Percentiles rank a stretch among this genome's conserved stretches.
Evolutionary conservation across 2,329 filamentous ascomycete genomes (phyloP).

Genomic region (Davidsoniella eucalypti): DNA sequence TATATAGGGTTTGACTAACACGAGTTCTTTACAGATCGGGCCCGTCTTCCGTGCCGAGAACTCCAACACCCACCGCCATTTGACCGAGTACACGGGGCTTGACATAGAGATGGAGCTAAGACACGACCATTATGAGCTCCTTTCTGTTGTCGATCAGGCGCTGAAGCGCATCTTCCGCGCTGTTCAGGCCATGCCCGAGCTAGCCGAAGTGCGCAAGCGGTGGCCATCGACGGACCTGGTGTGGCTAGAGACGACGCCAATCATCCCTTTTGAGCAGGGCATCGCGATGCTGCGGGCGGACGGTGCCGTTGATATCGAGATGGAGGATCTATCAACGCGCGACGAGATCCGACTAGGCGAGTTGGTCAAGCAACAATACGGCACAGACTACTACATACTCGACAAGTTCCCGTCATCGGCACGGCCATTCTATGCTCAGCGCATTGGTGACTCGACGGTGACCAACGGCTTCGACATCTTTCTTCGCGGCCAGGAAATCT

Average conservation of each 20-base stretch:
- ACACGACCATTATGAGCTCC: conserved; percentile 75
- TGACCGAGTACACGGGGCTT: conserved; percentile 87
- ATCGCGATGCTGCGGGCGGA: conserved; percentile 72
- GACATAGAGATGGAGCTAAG: conserved; percentile 89
- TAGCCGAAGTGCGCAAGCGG: conserved; percentile 64
- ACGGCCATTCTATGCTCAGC: conserved; percentile 83
- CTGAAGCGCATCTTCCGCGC: conserved; percentile 53
- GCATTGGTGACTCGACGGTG: conserved; percentile 52
- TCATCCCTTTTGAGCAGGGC: conserved; percentile 65
- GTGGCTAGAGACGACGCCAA: conserved; percentile 71
- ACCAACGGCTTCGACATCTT: conserved; percentile 96
- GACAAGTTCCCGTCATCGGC: conserved; percentile 82
- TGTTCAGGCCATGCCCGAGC: conserved; percentile 39
- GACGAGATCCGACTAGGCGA: conserved; percentile 77
- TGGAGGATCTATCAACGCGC: conserved; percentile 66
- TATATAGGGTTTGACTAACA: not conserved
- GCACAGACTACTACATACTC: conserved; percentile 83
- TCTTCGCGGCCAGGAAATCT: conserved; percentile 80
- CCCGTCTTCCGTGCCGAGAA: conserved; percentile 89
- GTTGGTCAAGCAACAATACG: conserved; percentile 70
- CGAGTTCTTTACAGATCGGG: conserved; percentile 34
- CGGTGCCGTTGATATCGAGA: conserved; percentile 45
- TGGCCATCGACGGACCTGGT: conserved; percentile 78
- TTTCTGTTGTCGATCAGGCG: conserved; percentile 59
- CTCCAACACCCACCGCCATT: conserved; percentile 83